Conservation (phyloP, 202 grass and related monocot species). For the Zizania palustris region DNA sequence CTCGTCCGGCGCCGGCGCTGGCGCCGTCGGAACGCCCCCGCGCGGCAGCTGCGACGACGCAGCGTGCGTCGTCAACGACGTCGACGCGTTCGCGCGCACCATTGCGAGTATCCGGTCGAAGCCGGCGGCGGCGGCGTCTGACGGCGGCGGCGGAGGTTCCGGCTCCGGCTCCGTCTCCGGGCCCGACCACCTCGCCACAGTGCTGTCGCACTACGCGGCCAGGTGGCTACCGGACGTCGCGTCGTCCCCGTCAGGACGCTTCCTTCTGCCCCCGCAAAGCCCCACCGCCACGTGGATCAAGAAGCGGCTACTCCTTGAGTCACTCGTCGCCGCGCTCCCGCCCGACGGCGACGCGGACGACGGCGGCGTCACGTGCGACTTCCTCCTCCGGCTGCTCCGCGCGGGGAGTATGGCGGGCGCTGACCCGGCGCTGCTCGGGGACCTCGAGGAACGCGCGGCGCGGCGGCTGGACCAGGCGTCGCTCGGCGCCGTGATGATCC, state of each 20-base stretch:
- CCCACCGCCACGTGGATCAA: conserved; percentile 79
- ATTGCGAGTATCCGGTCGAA: conserved; percentile 69
- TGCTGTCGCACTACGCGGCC: conserved; percentile 78
- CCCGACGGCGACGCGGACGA: conserved; percentile 41
- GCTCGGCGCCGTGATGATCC: conserved; percentile 83
- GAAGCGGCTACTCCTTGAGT: conserved; percentile 79
- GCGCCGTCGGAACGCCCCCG: not conserved
- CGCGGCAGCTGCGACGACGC: conserved; percentile 39
- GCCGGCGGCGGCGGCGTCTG: not conserved
- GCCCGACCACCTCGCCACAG: conserved; percentile 59
- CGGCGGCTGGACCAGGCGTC: conserved; percentile 72
- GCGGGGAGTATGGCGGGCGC: conserved; percentile 71
- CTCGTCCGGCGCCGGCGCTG: not conserved
- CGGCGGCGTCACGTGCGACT: conserved; percentile 66
- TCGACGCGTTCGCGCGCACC: conserved; percentile 76
- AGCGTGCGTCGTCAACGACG: conserved; percentile 54
- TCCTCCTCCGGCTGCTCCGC: conserved; percentile 70
- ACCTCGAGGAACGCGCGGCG: conserved; percentile 76
- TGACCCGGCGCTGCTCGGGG: conserved; percentile 49
- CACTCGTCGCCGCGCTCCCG: conserved; percentile 72
- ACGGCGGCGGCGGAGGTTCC: not conserved
- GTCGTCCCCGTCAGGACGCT: conserved; percentile 49
- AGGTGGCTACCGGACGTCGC: conserved; percentile 81
- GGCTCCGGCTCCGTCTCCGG: conserved; percentile 16
- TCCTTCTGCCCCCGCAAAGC: conserved; percentile 55